Percentiles rank a stretch among this genome's conserved stretches.
phyloP scores from a whole-genome alignment of 208 protist genomes.

The Leishmania aethiopica region DNA sequence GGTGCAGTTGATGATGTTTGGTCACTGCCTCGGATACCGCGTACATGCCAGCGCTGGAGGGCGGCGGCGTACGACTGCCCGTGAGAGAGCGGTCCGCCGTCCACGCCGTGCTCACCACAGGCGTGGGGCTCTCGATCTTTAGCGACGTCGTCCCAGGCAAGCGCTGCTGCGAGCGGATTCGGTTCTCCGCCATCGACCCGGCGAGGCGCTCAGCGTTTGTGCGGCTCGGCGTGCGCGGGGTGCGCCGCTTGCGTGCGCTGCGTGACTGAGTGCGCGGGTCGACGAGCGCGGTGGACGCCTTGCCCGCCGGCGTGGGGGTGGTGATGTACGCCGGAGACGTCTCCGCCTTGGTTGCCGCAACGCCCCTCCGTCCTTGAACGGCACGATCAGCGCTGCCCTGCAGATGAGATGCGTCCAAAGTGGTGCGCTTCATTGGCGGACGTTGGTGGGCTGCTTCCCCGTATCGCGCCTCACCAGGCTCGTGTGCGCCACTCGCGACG shows the following conservation, averaged over 20 bases:
- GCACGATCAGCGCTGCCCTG: background rate
- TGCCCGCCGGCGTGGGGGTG: conserved; percentile 9
- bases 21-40: background rate
- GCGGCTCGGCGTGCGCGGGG: conserved; percentile 72
- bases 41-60: background rate
- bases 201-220: conserved; percentile 65
- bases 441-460: background rate
- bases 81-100: conserved; percentile 31
- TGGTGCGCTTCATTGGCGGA: conserved; percentile 2
- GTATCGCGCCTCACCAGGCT: background rate
- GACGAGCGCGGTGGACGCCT: conserved; percentile 31
- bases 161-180: background rate
- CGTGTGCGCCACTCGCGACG: background rate
- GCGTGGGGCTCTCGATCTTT: conserved; percentile 36
- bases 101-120: conserved; percentile 27
- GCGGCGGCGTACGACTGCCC: conserved; percentile 24
- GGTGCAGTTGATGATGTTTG: conserved; percentile 9
- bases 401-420: conserved; percentile 8
- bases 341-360: conserved; percentile 12
- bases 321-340: conserved; percentile 31
- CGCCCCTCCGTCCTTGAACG: background rate
- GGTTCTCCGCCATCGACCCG: background rate
- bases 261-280: conserved; percentile 24
- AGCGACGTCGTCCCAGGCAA: conserved; percentile 29
- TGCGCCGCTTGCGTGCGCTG: conserved; percentile 43